A percentile compares a stretch with the other conserved stretches of the same genome.
phyloP scores from a whole-genome alignment of 306 rosid species.

The Castanospermum australe region DNA sequence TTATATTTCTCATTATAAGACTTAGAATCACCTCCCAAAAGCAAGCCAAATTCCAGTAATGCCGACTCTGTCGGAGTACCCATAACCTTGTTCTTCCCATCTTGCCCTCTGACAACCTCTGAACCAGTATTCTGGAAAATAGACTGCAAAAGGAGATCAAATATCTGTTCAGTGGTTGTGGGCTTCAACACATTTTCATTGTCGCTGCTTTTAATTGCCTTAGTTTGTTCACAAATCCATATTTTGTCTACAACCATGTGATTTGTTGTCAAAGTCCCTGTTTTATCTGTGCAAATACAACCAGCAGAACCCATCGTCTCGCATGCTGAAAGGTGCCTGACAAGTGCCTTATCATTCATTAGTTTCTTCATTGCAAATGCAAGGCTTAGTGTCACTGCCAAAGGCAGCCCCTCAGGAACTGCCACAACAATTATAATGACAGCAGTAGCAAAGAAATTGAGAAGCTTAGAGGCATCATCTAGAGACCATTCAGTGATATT shows the following conservation, averaged over 20 bases:
- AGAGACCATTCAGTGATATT: constrained; percentile 53
- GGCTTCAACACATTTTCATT: constrained; percentile 36
- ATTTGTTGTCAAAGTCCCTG: constrained; percentile 88
- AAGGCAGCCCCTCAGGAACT: constrained; percentile 86
- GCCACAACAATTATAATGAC: constrained; percentile 93
- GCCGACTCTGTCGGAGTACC: constrained; percentile 89
- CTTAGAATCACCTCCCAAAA: constrained; percentile 53
- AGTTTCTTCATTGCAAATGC: constrained; percentile 91
- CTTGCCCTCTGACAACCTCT: constrained; percentile 63
- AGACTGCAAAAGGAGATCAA: constrained; percentile 64
- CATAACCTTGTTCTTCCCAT: constrained; percentile 52
- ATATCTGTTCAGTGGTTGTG: constrained; percentile 34
- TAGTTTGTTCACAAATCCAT: constrained; percentile 65
- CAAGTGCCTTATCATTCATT: constrained; percentile 85
- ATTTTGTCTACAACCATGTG: constrained; percentile 80
- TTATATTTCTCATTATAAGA: constrained; percentile 45
- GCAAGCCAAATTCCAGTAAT: constrained; percentile 70
- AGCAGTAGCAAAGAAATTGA: constrained; percentile 76
- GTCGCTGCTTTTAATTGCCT: constrained; percentile 15
- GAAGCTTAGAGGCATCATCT: constrained; percentile 55
- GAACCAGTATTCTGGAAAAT: constrained; percentile 76
- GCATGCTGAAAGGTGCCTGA: constrained; percentile 88
- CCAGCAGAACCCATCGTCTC: constrained; percentile 94
- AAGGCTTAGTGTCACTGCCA: constrained; percentile 92
- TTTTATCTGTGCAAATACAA: constrained; percentile 88